These are phyloP conservation scores for Phialophora verrucosa DNA, from an alignment of 2,329 filamentous ascomycete genomes.

Conservation along the genomic window DNA sequence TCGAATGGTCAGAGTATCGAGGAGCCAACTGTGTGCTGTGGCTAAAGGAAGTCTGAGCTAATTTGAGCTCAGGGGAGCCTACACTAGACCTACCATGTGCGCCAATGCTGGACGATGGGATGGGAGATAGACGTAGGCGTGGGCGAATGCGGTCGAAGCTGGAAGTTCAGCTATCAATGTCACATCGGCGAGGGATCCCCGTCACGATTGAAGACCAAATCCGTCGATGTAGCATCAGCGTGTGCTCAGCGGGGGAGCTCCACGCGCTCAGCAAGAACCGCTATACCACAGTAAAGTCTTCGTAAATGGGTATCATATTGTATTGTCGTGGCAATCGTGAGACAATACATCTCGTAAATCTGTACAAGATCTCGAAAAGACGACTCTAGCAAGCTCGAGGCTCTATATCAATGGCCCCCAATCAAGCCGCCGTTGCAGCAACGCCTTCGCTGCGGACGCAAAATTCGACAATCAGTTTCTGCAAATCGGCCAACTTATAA, in stretches of 20 bases:
- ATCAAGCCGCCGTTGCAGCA: constrained; percentile 10
- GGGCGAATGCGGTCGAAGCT: too few relatives aligned
- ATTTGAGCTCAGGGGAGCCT: background rate
- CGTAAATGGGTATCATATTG: constrained; percentile 25
- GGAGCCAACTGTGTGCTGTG: constrained; percentile 35
- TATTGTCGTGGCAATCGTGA: constrained; percentile 26
- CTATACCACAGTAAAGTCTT: background rate
- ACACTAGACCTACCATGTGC: background rate
- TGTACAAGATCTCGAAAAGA: constrained; percentile 16
- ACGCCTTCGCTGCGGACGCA: constrained; percentile 42
- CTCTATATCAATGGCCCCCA: background rate
- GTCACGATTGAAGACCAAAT: too few relatives aligned
- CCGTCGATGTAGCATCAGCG: too few relatives aligned
- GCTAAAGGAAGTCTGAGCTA: constrained; percentile 7
- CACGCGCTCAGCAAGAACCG: background rate
- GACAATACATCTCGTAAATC: constrained; percentile 10
- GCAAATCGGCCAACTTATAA: constrained; percentile 67
- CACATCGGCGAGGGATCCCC: too few relatives aligned
- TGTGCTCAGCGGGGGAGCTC: background rate
- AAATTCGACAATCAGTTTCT: constrained; percentile 62
- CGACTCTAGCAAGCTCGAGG: background rate
- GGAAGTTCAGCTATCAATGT: too few relatives aligned
- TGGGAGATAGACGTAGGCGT: background rate
- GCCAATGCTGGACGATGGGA: background rate
- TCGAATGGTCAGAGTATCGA: constrained; percentile 17